These are phyloP conservation scores for Chenopodium album DNA, from an alignment of 148 eudicot species.

Conservation along the genomic window DNA sequence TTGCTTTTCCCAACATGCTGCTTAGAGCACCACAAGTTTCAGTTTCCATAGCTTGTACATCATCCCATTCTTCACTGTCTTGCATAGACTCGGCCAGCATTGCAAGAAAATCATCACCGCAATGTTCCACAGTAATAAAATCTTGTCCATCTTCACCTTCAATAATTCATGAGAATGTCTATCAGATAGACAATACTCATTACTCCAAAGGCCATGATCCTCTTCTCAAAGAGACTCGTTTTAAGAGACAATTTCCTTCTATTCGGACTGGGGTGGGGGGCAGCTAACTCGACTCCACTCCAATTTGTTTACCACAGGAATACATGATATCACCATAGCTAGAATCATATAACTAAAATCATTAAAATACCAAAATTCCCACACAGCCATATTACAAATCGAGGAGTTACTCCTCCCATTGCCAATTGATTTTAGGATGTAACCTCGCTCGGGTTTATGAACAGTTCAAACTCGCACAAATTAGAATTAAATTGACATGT, in stretches of 20 bases:
- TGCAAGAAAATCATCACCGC: constrained; percentile 92
- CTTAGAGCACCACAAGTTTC: constrained; percentile 80
- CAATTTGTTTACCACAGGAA: neutral
- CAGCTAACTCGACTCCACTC: neutral
- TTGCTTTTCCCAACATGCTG: constrained; percentile 53
- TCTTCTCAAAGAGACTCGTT: neutral
- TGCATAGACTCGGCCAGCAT: constrained; percentile 82
- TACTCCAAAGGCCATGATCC: neutral
- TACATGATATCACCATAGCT: neutral
- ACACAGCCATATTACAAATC: too few species aligned
- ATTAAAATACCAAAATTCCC: too few species aligned
- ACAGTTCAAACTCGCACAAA: neutral
- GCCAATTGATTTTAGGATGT: neutral
- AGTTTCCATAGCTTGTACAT: constrained; percentile 83
- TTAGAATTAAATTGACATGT: neutral
- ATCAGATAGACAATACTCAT: neutral
- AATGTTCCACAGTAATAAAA: constrained; percentile 85
- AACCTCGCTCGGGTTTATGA: too few species aligned
- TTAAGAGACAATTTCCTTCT: neutral
- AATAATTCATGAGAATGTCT: neutral
- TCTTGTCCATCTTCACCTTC: constrained; percentile 91
- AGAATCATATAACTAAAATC: neutral
- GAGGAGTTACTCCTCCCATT: neutral
- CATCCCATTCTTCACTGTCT: constrained; percentile 93
- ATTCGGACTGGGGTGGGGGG: neutral